A percentile compares a stretch with the other conserved stretches of the same genome.
Evolutionary conservation across 768 basidiomycete species (phyloP).

Genomic region (Rhizopogon sp.): DNA sequence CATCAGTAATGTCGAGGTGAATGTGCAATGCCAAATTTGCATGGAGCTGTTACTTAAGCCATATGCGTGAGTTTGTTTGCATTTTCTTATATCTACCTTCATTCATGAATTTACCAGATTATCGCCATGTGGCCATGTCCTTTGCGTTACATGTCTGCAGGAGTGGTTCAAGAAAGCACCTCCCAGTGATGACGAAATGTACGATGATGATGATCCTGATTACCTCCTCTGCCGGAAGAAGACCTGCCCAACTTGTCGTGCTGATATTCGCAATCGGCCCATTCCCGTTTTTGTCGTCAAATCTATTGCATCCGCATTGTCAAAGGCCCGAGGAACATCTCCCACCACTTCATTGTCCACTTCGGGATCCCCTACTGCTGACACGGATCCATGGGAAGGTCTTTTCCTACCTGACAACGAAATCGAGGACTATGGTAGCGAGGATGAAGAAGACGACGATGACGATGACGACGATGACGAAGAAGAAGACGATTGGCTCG

Average conservation of each 20-base stretch:
- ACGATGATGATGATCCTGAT: slow-evolving; percentile 33
- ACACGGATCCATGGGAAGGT: slow-evolving; percentile 66
- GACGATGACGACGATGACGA: slow-evolving; percentile 23
- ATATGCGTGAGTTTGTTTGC: slow-evolving; percentile 50
- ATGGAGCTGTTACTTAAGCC: slow-evolving; percentile 65
- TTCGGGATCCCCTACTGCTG: slow-evolving; percentile 28
- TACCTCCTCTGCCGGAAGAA: slow-evolving; percentile 58
- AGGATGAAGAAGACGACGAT: slow-evolving; percentile 18
- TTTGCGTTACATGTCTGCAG: slow-evolving; percentile 68
- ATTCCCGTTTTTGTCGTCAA: slow-evolving; percentile 69
- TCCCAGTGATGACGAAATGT: slow-evolving; percentile 38
- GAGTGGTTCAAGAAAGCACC: slow-evolving; percentile 77
- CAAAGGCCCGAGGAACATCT: slow-evolving; percentile 33
- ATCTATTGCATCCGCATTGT: slow-evolving; percentile 45
- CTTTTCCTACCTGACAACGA: slow-evolving; percentile 51
- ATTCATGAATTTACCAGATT: slow-evolving; percentile 36
- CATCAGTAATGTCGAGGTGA: slow-evolving; percentile 50
- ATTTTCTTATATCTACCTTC: background rate
- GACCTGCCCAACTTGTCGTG: slow-evolving; percentile 69
- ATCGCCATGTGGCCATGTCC: slow-evolving; percentile 73
- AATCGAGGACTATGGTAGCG: slow-evolving; percentile 29
- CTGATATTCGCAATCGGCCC: slow-evolving; percentile 51
- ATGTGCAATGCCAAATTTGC: slow-evolving; percentile 72
- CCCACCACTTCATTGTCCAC: slow-evolving; percentile 13
- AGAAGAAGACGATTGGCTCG: slow-evolving; percentile 17